These are phyloP conservation scores for Fomitopsis schrenkii DNA, from an alignment of 1,284 basidiomycete species.

Conservation along the genomic window DNA sequence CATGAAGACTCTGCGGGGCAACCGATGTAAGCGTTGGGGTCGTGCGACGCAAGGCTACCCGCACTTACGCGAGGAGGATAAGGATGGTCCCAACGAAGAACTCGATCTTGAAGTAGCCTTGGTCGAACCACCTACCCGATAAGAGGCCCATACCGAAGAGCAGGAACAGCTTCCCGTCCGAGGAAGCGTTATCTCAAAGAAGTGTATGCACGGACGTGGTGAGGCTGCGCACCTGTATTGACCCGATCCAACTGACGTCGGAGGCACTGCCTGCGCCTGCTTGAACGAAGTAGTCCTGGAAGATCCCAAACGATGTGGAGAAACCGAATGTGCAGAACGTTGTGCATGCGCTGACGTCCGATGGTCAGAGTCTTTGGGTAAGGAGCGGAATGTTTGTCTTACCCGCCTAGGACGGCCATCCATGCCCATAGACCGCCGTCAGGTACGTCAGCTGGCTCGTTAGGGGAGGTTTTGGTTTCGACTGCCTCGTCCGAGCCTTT, in stretches of 20 bases:
- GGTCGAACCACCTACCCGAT: background rate
- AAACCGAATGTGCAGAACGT: slow-evolving; percentile 38
- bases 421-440: background rate
- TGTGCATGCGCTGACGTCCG: background rate
- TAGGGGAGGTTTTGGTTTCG: background rate
- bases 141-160: background rate
- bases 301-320: slow-evolving; percentile 41
- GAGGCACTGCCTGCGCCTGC: slow-evolving; percentile 21
- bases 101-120: background rate
- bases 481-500: background rate
- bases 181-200: background rate
- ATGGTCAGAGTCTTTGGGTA: no score
- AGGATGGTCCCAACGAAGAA: background rate
- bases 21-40: background rate
- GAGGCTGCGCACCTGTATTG: slow-evolving; percentile 28
- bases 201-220: slow-evolving; percentile 10
- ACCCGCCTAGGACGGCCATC: slow-evolving; percentile 1
- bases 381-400: background rate
- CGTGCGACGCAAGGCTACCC: background rate
- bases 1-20: slow-evolving; percentile 27
- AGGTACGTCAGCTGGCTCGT: background rate
- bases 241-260: slow-evolving; percentile 40
- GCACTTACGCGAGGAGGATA: background rate
- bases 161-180: background rate
- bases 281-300: slow-evolving; percentile 42